Evolutionary conservation across 1,284 basidiomycete genomes (phyloP).

Genomic region (Moesziomyces aphidis): DNA sequence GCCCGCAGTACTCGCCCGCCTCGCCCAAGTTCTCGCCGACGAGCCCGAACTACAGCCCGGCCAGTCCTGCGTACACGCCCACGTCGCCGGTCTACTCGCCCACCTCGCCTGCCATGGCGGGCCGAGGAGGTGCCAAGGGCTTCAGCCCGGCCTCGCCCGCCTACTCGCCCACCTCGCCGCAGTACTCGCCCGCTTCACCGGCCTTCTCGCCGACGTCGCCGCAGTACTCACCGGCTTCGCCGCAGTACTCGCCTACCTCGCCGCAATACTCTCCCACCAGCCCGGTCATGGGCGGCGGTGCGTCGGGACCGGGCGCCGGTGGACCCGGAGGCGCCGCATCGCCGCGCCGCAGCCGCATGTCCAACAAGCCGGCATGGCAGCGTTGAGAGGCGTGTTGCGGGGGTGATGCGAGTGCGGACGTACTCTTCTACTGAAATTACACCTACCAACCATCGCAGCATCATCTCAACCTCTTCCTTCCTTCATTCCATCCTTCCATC

Average conservation of each 20-base stretch:
- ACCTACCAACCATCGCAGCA: background rate
- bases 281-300: slow-evolving; percentile 45
- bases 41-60: slow-evolving; percentile 57
- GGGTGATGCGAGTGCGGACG: background rate
- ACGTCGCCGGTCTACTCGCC: slow-evolving; percentile 64
- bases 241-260: slow-evolving; percentile 63
- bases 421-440: background rate
- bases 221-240: slow-evolving; percentile 67
- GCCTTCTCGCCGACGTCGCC: slow-evolving; percentile 86
- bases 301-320: slow-evolving; percentile 14
- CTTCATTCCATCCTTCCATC: background rate
- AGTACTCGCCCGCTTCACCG: slow-evolving; percentile 61
- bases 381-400: slow-evolving; percentile 22
- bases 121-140: slow-evolving; percentile 43
- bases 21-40: slow-evolving; percentile 58
- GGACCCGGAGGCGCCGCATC: slow-evolving; percentile 53
- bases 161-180: slow-evolving; percentile 64
- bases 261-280: slow-evolving; percentile 62
- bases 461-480: background rate
- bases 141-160: slow-evolving; percentile 53
- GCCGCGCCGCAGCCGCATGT: slow-evolving; percentile 60
- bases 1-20: slow-evolving; percentile 64
- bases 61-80: slow-evolving; percentile 71
- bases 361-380: slow-evolving; percentile 62
- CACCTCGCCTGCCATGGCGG: slow-evolving; percentile 40